These are phyloP conservation scores for Udeniomyces megalosporus DNA, from an alignment of 768 basidiomycete genomes.

Conservation along the genomic window DNA sequence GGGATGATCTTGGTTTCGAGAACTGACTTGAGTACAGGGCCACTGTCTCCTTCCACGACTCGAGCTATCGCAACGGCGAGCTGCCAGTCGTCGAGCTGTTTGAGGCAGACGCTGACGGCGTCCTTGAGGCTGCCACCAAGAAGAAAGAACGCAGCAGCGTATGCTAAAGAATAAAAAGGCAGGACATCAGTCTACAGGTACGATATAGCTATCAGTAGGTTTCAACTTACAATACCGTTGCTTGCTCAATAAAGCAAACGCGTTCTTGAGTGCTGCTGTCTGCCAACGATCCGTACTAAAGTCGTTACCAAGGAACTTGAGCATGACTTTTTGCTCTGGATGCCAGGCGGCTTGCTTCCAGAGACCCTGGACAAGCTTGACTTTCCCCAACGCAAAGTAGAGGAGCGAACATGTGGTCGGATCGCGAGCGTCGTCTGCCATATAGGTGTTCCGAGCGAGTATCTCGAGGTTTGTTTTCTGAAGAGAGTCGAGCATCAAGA, in stretches of 20 bases:
- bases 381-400: constrained; percentile 88
- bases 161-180: constrained; percentile 41
- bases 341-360: constrained; percentile 95
- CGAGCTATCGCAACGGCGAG: constrained; percentile 75
- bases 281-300: constrained; percentile 71
- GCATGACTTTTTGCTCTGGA: constrained; percentile 70
- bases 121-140: constrained; percentile 77
- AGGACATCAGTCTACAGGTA: neutral
- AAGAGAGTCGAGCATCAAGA: neutral
- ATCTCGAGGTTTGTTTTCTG: constrained; percentile 69
- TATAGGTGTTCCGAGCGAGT: constrained; percentile 83
- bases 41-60: constrained; percentile 66
- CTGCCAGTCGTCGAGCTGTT: constrained; percentile 76
- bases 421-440: constrained; percentile 71
- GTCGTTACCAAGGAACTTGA: constrained; percentile 83
- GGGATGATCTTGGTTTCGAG: constrained; percentile 64
- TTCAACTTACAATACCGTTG: constrained; percentile 62
- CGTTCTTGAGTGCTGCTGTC: constrained; percentile 89
- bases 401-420: constrained; percentile 76
- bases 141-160: constrained; percentile 96
- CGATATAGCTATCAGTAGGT: no score
- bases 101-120: constrained; percentile 76
- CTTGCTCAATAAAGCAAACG: constrained; percentile 77
- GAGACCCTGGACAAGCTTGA: constrained; percentile 77
- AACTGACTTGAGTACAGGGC: constrained; percentile 55